Percentiles rank a stretch among this genome's conserved stretches.
Conservation (phyloP, 2,329 filamentous ascomycete species). For the Apiospora arundinis region DNA sequence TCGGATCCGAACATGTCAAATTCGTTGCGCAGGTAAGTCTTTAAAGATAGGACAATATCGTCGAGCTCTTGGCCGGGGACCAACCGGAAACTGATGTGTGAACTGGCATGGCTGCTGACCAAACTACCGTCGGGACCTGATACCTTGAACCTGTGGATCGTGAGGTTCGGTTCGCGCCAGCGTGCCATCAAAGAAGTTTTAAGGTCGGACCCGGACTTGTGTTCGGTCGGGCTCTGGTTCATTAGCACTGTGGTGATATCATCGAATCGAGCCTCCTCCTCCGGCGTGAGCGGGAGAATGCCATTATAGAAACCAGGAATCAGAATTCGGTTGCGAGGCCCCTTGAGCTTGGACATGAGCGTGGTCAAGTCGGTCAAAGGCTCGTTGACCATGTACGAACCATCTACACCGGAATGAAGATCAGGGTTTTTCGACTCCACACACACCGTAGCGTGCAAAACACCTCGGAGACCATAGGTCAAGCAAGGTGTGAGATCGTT, state of each 20-base stretch:
- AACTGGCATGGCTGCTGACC: conserved; percentile 87
- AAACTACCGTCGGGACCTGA: conserved; percentile 91
- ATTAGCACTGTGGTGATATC: conserved; percentile 83
- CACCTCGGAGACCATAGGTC: conserved; percentile 91
- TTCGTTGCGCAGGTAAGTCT: conserved; percentile 69
- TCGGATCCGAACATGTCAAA: conserved; percentile 79
- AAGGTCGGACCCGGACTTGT: conserved; percentile 68
- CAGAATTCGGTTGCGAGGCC: conserved; percentile 78
- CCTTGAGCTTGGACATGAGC: conserved; percentile 82
- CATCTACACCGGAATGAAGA: conserved; percentile 95
- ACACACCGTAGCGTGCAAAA: conserved; percentile 90
- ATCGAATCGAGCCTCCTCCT: conserved; percentile 81
- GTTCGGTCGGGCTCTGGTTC: conserved; percentile 66
- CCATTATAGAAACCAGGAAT: conserved; percentile 90
- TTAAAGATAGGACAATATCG: conserved; percentile 73
- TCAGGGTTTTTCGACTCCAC: conserved; percentile 88
- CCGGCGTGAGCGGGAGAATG: conserved; percentile 74
- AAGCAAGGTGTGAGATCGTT: conserved; percentile 95
- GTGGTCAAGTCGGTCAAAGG: conserved; percentile 89
- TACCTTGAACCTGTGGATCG: conserved; percentile 90
- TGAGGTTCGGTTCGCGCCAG: conserved; percentile 94
- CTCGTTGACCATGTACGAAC: conserved; percentile 87
- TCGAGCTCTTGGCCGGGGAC: conserved; percentile 92
- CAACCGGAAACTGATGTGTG: conserved; percentile 86
- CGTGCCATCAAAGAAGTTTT: conserved; percentile 87